Conservation (phyloP, 1,139 yeast species). For the Kurtzmaniella quercitrusa region DNA sequence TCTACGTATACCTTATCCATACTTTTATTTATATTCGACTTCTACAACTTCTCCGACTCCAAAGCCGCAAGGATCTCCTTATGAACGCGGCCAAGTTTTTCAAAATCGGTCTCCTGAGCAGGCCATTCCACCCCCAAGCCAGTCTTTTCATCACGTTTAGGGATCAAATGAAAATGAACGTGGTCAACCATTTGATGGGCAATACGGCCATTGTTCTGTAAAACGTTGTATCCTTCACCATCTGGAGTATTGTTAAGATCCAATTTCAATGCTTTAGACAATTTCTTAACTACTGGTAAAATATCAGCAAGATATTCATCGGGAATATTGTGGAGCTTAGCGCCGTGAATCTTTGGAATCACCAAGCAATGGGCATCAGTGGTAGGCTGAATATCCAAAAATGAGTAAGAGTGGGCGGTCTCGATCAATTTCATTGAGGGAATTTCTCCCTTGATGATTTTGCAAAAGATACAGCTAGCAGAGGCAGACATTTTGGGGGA, state of each 20-base stretch:
- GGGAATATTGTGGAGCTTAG: constrained; percentile 83
- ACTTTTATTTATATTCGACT: no score
- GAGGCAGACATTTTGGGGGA: constrained; percentile 13
- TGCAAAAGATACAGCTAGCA: constrained; percentile 82
- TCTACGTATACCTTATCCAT: no score
- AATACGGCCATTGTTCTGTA: constrained; percentile 89
- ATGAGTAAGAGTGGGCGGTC: constrained; percentile 73
- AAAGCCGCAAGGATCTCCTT: constrained; percentile 55
- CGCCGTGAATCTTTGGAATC: constrained; percentile 91
- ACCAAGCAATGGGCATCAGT: constrained; percentile 83
- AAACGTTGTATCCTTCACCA: constrained; percentile 78
- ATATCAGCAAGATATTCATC: constrained; percentile 84
- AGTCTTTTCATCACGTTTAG: constrained; percentile 64
- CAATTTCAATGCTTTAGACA: constrained; percentile 67
- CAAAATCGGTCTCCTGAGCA: constrained; percentile 69
- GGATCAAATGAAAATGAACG: constrained; percentile 94
- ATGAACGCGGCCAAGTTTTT: constrained; percentile 63
- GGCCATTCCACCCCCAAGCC: constrained; percentile 95
- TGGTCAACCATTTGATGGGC: constrained; percentile 96
- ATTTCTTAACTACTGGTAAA: constrained; percentile 80
- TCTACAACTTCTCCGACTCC: neutral
- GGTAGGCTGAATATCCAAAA: constrained; percentile 90
- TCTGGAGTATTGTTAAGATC: constrained; percentile 54
- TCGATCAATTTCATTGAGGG: constrained; percentile 88
- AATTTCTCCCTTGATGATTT: constrained; percentile 89